Evolutionary conservation across 2,329 filamentous ascomycete genomes (phyloP), one percentile per base, ranked within the genome.

Genomic region (Calonectria leucothoes): DNA sequence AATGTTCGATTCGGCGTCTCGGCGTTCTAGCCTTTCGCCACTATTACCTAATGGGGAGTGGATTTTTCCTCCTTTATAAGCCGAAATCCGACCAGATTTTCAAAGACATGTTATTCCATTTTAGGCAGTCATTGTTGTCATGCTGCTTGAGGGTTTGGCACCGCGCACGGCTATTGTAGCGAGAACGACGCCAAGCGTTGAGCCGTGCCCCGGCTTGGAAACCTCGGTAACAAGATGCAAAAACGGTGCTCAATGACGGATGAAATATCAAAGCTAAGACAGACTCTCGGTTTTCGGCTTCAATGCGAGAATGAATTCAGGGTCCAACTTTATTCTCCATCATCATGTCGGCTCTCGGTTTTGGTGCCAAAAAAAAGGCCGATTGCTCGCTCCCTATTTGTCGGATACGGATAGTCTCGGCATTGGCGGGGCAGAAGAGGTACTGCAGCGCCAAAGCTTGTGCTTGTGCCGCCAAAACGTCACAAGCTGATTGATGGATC

Each of bases 401-500:
- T 64, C 66, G 49, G 42, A 31, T 65, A 51, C 76, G 77, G 76
- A 79, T 81, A 81, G 73, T 67, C 77, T 79, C 80, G 80, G 80
- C 77, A 77, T 80, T 81, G 79, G 80, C 77, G 80, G 79, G 79
- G 80, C 76, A 78, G 73, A 61, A 39, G 25, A 75, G 66, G 71
- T 70, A 72, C 70, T 52, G 29, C 29, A 63, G 55, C 42, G 63
- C 63, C 42, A 71, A 66, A 71, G 64, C 65, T 73, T 77, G 69
- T 70, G 51, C 66, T 27, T 71, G 49, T 71, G 71, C 75, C 77
- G 75, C 76, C 77, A 77, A 64, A 66, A 59, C 48, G 25, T 45
- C 37, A 61, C 69, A 57, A 66, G 52, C 75, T 74, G 75, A 70
- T 57, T 57, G 66, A 76, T 39, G 57, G 71, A 71, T 39, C 61